phyloP scores from a whole-genome alignment of 2,329 filamentous ascomycete species.

The Dissoconium aciculare region DNA sequence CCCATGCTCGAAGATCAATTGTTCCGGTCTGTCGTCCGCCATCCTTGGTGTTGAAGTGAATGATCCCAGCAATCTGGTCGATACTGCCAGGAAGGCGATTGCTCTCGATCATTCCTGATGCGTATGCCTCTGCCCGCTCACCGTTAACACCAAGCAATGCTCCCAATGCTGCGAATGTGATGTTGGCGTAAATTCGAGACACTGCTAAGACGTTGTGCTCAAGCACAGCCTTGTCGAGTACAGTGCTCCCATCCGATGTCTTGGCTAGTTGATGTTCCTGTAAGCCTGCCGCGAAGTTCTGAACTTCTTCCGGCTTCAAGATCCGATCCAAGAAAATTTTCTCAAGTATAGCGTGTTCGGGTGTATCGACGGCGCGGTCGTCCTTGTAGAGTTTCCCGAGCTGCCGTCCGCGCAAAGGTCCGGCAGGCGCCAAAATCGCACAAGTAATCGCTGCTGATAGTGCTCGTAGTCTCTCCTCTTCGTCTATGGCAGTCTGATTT shows the following conservation, averaged over 20 bases:
- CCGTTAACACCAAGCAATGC: conserved; percentile 61
- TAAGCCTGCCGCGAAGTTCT: conserved; percentile 66
- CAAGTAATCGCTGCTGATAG: conserved; percentile 80
- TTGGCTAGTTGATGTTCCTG: conserved; percentile 78
- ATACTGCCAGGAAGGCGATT: conserved; percentile 75
- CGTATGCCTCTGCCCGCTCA: conserved; percentile 77
- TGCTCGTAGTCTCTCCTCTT: conserved; percentile 72
- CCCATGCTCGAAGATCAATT: conserved; percentile 70
- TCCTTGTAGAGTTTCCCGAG: conserved; percentile 86
- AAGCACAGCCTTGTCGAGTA: conserved; percentile 81
- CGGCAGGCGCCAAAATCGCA: conserved; percentile 81
- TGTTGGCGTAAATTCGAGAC: conserved; percentile 43
- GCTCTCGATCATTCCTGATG: conserved; percentile 91
- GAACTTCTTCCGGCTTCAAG: conserved; percentile 65
- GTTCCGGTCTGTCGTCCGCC: conserved; percentile 32
- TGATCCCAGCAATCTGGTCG: conserved; percentile 79
- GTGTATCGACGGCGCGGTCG: conserved; percentile 59
- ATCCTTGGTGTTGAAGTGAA: conserved; percentile 73
- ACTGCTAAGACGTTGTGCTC: conserved; percentile 90
- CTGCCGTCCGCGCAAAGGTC: conserved; percentile 64
- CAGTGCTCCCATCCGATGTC: conserved; percentile 81
- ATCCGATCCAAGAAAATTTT: conserved; percentile 94
- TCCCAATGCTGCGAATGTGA: conserved; percentile 52
- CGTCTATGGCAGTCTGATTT: conserved; percentile 61
- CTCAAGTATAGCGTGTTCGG: conserved; percentile 78